Evolutionary conservation across 2,329 filamentous ascomycete species (phyloP), one percentile per base, ranked within the genome.

Genomic region (Cyphellophora attinorum): DNA sequence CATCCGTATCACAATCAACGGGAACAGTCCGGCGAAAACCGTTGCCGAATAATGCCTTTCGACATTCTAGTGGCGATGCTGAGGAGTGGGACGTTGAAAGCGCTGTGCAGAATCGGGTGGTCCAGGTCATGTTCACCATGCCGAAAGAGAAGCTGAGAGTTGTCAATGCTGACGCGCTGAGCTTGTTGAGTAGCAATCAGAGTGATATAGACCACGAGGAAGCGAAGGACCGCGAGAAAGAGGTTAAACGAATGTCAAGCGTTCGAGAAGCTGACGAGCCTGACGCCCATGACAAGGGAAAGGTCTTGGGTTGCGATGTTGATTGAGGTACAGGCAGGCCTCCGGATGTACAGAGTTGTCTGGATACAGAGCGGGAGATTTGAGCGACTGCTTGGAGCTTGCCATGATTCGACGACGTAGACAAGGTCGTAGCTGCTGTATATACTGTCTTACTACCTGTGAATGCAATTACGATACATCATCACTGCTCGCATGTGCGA

Each of bases 111-210:
- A 72, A 72, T 39, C 62, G 81, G 14, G 65, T 83, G 6, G 81
- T 88, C 41, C 82, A 88, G 57, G 74, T 85, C 52, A 91, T 93
- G 74, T 96, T 94, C 58, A 95, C 89, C 1, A 85, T 95, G 40
- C 89, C 91, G 2, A 85, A 81, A 56, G 81, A 89, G 57, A 76
- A 77, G 48, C 60, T 96, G 43, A 67, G 89, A 16, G 86, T 96
- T n/a, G 89, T 95, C 13, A 96, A 96, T 55, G 79, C 74, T 33
- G 81, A 81, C 50, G 60, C 67, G 8, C 30, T 49, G 31, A 52
- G 52, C 38, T 34, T 50, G 16, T 27, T 50, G 27, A 48, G 45
- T 30, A 48, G 44, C 27, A 49, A 42, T 27, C 30, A 45, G 28
- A 50, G 41, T 45, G 54, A 36, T 52, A 38, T 36, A 6, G 44